A percentile compares a stretch with the other conserved stretches of the same genome.
These are phyloP conservation scores for Populus davidiana DNA, from an alignment of 345 rosid species.

Conservation along the genomic window DNA sequence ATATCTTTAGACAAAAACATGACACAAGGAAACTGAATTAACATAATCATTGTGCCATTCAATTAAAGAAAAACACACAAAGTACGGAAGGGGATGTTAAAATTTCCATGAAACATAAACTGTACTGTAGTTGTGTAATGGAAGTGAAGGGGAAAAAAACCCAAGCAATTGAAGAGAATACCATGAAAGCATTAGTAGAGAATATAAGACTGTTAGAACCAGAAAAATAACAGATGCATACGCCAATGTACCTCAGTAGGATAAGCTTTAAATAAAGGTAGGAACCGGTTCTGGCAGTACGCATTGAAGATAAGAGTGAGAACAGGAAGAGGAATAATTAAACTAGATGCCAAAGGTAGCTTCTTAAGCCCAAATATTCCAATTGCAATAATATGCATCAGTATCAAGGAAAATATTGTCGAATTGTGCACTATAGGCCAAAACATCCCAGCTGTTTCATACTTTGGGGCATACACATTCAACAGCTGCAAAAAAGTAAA, in stretches of 20 bases:
- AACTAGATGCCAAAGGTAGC: constrained; percentile 68
- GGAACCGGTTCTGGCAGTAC: constrained; percentile 72
- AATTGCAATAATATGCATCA: constrained; percentile 85
- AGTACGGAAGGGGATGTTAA: too few relatives aligned
- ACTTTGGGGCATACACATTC: constrained; percentile 74
- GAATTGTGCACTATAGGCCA: constrained; percentile 82
- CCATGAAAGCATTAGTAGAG: neutral
- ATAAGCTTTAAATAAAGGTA: constrained; percentile 59
- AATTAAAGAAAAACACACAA: too few relatives aligned
- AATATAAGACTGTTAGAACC: neutral
- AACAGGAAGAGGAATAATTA: constrained; percentile 72
- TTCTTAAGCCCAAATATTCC: constrained; percentile 82
- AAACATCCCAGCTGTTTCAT: constrained; percentile 67
- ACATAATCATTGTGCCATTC: too few relatives aligned
- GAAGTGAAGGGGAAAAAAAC: neutral
- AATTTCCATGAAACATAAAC: neutral
- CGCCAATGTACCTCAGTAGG: constrained; percentile 64
- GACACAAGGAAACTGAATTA: too few relatives aligned
- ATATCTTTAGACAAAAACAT: too few relatives aligned
- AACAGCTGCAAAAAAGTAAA: constrained; percentile 51
- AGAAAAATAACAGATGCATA: neutral
- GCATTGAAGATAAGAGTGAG: constrained; percentile 70
- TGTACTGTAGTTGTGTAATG: neutral
- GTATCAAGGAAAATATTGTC: constrained; percentile 64
- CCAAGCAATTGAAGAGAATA: neutral